These are phyloP conservation scores for Hyaloscypha variabilis DNA, from an alignment of 495 filamentous ascomycete species.

Conservation along the genomic window DNA sequence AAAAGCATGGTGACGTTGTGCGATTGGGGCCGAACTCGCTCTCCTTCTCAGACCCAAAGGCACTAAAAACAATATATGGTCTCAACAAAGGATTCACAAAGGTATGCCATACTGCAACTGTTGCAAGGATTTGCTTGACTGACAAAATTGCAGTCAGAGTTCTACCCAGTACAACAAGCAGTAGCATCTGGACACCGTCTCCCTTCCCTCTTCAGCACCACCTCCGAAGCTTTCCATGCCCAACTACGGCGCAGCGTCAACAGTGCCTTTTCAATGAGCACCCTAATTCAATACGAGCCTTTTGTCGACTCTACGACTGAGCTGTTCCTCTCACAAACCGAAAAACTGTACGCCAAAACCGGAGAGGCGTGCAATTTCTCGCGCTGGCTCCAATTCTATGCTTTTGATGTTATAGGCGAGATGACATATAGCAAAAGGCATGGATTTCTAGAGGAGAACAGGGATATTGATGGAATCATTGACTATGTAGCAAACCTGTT, in stretches of 20 bases:
- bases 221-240: conserved; percentile 73
- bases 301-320: conserved; percentile 69
- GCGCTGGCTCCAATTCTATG: conserved; percentile 77
- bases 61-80: conserved; percentile 74
- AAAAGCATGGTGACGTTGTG: conserved; percentile 61
- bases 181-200: conserved; percentile 65
- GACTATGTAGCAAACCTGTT: conserved; percentile 54
- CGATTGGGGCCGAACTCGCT: conserved; percentile 59
- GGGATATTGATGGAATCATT: conserved; percentile 66
- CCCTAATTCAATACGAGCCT: conserved; percentile 73
- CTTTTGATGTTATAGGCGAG: conserved; percentile 76
- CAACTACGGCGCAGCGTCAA: conserved; percentile 70
- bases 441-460: conserved; percentile 63
- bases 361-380: conserved; percentile 63
- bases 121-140: conserved; percentile 17
- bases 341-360: conserved; percentile 56
- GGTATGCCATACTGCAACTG: conserved; percentile 41
- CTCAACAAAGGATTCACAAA: conserved; percentile 83
- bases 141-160: conserved; percentile 57
- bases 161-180: conserved; percentile 70
- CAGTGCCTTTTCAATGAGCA: conserved; percentile 72
- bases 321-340: conserved; percentile 64
- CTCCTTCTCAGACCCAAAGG: conserved; percentile 55
- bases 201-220: conserved; percentile 77
- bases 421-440: conserved; percentile 68